These are phyloP conservation scores for Ophiostoma sp. DNA, from an alignment of 2,329 filamentous ascomycete genomes.

Conservation along the genomic window DNA sequence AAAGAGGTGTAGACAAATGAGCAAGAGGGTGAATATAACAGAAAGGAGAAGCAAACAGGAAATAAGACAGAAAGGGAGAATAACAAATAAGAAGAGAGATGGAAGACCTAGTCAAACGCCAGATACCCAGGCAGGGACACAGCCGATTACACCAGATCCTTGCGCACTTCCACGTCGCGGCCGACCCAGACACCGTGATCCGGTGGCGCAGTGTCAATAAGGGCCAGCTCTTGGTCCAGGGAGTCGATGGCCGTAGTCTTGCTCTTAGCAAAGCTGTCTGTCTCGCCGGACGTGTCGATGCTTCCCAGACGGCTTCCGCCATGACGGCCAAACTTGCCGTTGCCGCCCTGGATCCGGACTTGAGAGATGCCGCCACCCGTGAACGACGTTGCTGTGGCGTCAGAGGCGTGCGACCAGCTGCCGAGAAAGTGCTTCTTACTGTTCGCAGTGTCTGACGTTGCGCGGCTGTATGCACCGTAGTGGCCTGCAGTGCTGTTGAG, in stretches of 20 bases:
- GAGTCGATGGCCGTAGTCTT: conserved; percentile 21
- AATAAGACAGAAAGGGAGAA: too few species aligned
- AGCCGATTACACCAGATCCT: conserved; percentile 11
- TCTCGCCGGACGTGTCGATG: conserved; percentile 6
- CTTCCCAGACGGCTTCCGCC: conserved; percentile 4
- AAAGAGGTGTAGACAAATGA: background rate
- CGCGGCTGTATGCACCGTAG: conserved; percentile 17
- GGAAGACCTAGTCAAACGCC: background rate
- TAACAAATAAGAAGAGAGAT: background rate
- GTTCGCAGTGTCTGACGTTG: conserved; percentile 9
- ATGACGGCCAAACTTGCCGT: background rate
- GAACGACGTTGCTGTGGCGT: conserved; percentile 16
- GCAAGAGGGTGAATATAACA: background rate
- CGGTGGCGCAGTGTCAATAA: conserved; percentile 24
- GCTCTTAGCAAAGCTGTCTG: conserved; percentile 20
- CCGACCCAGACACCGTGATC: conserved; percentile 25
- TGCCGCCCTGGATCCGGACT: conserved; percentile 18
- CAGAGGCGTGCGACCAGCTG: conserved; percentile 21
- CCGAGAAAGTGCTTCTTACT: conserved; percentile 14
- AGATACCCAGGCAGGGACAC: background rate
- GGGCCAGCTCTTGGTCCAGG: conserved; percentile 28
- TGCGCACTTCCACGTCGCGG: conserved; percentile 25
- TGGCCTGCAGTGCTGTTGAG: conserved; percentile 3
- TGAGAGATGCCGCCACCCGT: conserved; percentile 17
- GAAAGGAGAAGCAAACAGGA: background rate